Evolutionary conservation across 2,329 filamentous ascomycete genomes (phyloP), one percentile per base, ranked within the genome.

Genomic region (Proliferodiscus dingleyae): DNA sequence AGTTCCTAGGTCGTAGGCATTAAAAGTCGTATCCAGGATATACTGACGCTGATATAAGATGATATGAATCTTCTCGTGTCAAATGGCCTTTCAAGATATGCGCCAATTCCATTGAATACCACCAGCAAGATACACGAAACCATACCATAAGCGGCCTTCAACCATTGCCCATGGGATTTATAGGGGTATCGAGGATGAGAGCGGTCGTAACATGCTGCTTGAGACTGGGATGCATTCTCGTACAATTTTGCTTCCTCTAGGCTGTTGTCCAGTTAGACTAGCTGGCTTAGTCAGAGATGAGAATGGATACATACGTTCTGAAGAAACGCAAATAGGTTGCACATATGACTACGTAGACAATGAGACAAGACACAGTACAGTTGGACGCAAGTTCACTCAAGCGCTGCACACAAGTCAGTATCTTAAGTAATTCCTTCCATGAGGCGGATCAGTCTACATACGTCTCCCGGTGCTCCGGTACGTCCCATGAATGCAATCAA

Each of bases 281-380:
- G 26, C 10, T 3, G 18, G 21, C 29, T 30, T 15, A 13, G 21
- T 9, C 4, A n/a, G 9, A 28, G 4, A 23, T 8, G 15, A 45
- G 5, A 22, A 7, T 3, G 13, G 16, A 30, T 13, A 43, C 54
- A 37, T 53, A 69, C 67, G 62, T 65, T 43, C 61, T 60, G 53
- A 62, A 68, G 50, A 68, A 68, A 22, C 49, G 61, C 29, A 70
- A 57, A 55, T 69, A 70, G 0, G 68, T 67, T 18, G 62, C 66
- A 42, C 66, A 69, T 13, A 70, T 67, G 11, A 63, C 61, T 16
- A 59, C 55, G 37, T 68, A 70, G 2, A 69, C 66, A 33, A 69
- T 65, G n/a, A 69, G 53, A 51, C 62, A 67, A 10, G 67, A 66
- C 5, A 66, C 64, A 1, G 64, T 65, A 43, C 61, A 66, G 37